Base-by-base conservation (phyloP, 148 eudicot genomes). In the Talinum fruticosum region DNA sequence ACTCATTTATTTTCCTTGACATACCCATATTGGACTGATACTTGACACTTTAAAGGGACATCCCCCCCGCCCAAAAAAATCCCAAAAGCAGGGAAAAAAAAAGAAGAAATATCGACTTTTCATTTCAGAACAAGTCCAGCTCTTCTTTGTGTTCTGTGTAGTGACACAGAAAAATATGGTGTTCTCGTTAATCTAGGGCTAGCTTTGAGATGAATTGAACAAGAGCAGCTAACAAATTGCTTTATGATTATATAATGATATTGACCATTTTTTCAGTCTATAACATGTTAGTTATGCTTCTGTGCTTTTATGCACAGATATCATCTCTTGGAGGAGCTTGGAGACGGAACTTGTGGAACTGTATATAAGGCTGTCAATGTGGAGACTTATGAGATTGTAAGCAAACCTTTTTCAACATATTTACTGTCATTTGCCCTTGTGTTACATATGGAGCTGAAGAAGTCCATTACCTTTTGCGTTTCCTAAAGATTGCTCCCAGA, bases 261-360 rank as follows among this genome's bases (percentile, higher is more conserved):
- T 74, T 33, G n/a, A 66, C 68, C 24, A 8, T 8, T 79, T 26
- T 29, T 21, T 44, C 38, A 49, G 68, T 26, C 35, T 1, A 24
- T 67, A 21, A 54, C 28, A 15, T 59, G 28, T 76, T 41, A 36
- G 78, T 38, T 75, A 69, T 16, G 68, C 61, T 75, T n/a, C n/a
- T 72, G 84, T 59, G 73, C 41, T 54, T 32, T 68, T 78, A 19
- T 85, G 77, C 90, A 95, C 23, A 51, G 98, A 76, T 95, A 90
- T 84, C 89, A 82, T 84, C 65, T 89, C 66, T 86, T 91, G 84
- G 81, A 90, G 57, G 98, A 92, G 86, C 89, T 95, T 80, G 98
- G 98, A 73, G 92, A 92, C 82, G 98, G 98, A 82, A 91, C 98
- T 77, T 92, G 96, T 78, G 98, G 98, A 79, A 89, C 84, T 88